Conservation (phyloP, 1,284 basidiomycete species). For the Exobasidium cylindrosporum region DNA sequence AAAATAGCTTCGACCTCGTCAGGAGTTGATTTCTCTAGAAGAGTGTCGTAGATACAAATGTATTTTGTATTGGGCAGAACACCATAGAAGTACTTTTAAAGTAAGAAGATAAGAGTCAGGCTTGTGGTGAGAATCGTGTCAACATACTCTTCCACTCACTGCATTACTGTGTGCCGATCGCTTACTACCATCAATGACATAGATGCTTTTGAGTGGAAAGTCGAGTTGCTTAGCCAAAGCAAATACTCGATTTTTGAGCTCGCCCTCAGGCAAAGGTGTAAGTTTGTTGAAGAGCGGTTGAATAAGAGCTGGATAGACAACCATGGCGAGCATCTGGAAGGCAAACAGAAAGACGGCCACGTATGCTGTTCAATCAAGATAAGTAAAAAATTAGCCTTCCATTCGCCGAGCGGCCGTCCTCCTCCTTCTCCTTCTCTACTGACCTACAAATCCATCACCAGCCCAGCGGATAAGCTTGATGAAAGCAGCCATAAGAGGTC, state of each 20-base stretch:
- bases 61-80: conserved; percentile 52
- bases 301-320: conserved; percentile 66
- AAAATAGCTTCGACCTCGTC: conserved; percentile 59
- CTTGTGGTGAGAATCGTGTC: too few relatives aligned
- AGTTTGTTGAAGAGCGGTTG: conserved; percentile 97
- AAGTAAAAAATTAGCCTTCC: too few relatives aligned
- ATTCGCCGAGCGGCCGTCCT: too few relatives aligned
- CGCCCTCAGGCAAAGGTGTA: conserved; percentile 66
- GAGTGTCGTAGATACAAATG: conserved; percentile 91
- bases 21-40: conserved; percentile 82
- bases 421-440: too few relatives aligned
- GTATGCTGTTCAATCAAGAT: conserved; percentile 22
- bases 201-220: conserved; percentile 91
- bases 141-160: conserved; percentile 4
- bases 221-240: conserved; percentile 61
- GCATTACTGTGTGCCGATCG: conserved; percentile 91
- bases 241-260: conserved; percentile 44
- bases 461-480: conserved; percentile 89
- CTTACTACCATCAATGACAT: conserved; percentile 96
- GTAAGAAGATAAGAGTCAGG: background rate
- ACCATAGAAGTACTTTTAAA: conserved; percentile 56
- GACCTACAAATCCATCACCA: conserved; percentile 60
- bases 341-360: conserved; percentile 52
- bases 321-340: conserved; percentile 68
- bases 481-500: conserved; percentile 82